Percentiles rank a stretch among this genome's conserved stretches.
Evolutionary conservation across 345 rosid species (phyloP).

Genomic region (Lepidium sativum): DNA sequence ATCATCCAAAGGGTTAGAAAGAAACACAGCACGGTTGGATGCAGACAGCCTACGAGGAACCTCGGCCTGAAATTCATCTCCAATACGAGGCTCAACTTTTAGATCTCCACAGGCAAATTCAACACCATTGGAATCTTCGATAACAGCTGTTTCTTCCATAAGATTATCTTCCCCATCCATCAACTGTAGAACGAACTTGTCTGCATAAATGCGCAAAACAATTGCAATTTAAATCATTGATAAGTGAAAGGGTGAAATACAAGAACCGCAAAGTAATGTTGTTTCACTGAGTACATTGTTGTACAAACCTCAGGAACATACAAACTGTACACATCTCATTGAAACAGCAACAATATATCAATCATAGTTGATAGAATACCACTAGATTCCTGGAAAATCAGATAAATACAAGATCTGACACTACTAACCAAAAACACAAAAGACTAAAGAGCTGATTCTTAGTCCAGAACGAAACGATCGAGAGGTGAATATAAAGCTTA

Average conservation of each 20-base stretch:
- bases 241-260: background rate
- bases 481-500: constrained; percentile 7
- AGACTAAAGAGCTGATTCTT: background rate
- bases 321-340: background rate
- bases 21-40: constrained; percentile 24
- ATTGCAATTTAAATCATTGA: background rate
- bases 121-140: constrained; percentile 21
- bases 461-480: constrained; percentile 7
- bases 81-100: too few relatives aligned
- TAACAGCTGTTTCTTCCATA: background rate
- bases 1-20: constrained; percentile 21
- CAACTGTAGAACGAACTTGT: constrained; percentile 24
- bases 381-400: background rate
- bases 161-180: constrained; percentile 22
- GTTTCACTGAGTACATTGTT: background rate
- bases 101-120: constrained; percentile 36
- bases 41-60: constrained; percentile 45
- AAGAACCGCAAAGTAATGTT: too few relatives aligned
- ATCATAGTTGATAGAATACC: too few relatives aligned
- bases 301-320: constrained; percentile 7
- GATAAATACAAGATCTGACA: constrained; percentile 12
- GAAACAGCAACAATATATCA: background rate
- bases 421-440: background rate
- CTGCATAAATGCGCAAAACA: too few relatives aligned
- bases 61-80: constrained; percentile 51